Percentiles rank a stretch among this genome's conserved stretches.
phyloP scores from a whole-genome alignment of 352 stramenopile species.

The Globisporangium camurandrum region DNA sequence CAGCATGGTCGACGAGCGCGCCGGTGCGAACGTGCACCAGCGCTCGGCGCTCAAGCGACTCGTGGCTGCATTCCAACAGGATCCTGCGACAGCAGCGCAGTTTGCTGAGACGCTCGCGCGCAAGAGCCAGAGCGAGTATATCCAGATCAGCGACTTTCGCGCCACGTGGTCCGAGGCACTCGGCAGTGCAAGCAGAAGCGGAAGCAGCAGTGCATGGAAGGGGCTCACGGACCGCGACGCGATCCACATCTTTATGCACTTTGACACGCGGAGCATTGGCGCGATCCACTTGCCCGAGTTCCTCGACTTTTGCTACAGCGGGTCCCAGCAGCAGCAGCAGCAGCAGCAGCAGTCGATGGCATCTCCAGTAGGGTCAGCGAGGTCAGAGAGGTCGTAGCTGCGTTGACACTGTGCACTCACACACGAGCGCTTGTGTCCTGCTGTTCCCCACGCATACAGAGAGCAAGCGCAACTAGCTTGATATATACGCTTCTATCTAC shows the following conservation, averaged over 20 bases:
- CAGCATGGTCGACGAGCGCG: constrained; percentile 32
- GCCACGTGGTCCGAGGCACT: constrained; percentile 10
- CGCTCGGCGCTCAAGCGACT: constrained; percentile 49
- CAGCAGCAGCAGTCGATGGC: background rate
- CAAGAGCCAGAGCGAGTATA: constrained; percentile 14
- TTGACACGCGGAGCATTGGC: constrained; percentile 57
- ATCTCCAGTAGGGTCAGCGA: background rate
- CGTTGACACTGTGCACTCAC: background rate
- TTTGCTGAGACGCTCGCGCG: constrained; percentile 6
- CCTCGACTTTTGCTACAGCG: constrained; percentile 24
- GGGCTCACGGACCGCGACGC: constrained; percentile 37
- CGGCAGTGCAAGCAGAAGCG: too few species aligned
- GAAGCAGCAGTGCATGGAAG: background rate
- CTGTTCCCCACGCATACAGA: too few species aligned
- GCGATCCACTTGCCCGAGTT: constrained; percentile 36
- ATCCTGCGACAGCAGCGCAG: constrained; percentile 6
- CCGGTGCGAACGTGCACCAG: constrained; percentile 52
- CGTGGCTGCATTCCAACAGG: constrained; percentile 13
- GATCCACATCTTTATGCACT: constrained; percentile 79
- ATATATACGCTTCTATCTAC: background rate
- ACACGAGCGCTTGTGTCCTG: too few species aligned
- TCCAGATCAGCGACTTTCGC: constrained; percentile 48
- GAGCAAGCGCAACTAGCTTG: background rate
- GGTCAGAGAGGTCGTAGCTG: background rate
- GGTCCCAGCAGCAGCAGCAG: constrained; percentile 1